Percentiles rank a stretch among this genome's conserved stretches.
These are phyloP conservation scores for Aspergillus nomiae DNA, from an alignment of 2,329 filamentous ascomycete genomes.

Conservation along the genomic window DNA sequence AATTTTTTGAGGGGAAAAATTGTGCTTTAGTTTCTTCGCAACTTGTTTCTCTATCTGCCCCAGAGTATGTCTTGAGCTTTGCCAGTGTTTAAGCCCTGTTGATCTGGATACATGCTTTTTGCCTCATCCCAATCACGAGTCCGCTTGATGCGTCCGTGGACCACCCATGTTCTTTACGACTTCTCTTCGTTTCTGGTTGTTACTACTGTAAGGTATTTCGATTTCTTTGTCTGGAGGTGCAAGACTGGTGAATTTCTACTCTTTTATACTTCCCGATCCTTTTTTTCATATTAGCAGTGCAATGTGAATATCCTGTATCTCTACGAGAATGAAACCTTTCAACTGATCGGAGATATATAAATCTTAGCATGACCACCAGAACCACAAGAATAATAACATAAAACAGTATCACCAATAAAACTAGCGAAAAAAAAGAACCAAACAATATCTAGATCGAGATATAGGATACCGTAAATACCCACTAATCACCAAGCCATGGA, in stretches of 20 bases:
- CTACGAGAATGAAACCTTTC: not conserved
- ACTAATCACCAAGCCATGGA: not conserved
- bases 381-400: not conserved
- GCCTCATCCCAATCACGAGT: not conserved
- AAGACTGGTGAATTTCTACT: not conserved
- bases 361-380: not conserved
- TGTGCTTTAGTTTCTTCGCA: constrained; percentile 13
- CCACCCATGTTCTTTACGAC: constrained; percentile 3
- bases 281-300: not conserved
- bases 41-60: not conserved
- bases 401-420: not conserved
- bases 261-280: not conserved
- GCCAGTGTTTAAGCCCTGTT: not conserved
- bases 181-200: not conserved
- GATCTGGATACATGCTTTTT: constrained; percentile 2
- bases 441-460: not conserved
- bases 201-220: constrained; percentile 1
- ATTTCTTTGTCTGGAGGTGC: constrained; percentile 1
- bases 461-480: not conserved
- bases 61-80: constrained; percentile 1
- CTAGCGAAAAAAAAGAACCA: not conserved
- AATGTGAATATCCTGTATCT: constrained; percentile 30
- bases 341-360: not conserved
- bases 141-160: constrained; percentile 2
- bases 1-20: constrained; percentile 26